These are phyloP conservation scores for Plectosphaerella plurivora DNA, from an alignment of 2,329 filamentous ascomycete genomes.

Conservation along the genomic window DNA sequence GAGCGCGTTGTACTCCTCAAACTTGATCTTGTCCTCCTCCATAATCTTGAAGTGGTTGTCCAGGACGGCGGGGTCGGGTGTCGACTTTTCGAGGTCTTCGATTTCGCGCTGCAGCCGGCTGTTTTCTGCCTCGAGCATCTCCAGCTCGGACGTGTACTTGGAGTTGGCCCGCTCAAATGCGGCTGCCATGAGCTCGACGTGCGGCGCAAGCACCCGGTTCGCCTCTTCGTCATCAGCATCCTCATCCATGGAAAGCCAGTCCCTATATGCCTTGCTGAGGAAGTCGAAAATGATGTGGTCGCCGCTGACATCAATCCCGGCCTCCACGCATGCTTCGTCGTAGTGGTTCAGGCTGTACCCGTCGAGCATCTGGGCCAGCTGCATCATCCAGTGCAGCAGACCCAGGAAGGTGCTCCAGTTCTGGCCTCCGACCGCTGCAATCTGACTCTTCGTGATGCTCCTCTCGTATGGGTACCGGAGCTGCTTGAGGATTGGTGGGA, in stretches of 20 bases:
- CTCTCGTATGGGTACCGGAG: constrained; percentile 92
- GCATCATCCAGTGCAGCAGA: constrained; percentile 98
- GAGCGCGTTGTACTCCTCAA: constrained; percentile 87
- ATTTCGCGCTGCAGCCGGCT: constrained; percentile 78
- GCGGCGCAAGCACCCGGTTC: constrained; percentile 72
- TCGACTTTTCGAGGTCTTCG: constrained; percentile 81
- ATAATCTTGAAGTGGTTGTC: constrained; percentile 90
- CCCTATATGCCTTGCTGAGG: constrained; percentile 81
- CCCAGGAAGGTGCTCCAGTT: constrained; percentile 97
- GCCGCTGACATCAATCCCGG: constrained; percentile 79
- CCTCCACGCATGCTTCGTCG: constrained; percentile 84
- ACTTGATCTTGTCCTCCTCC: constrained; percentile 91
- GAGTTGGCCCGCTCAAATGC: constrained; percentile 84
- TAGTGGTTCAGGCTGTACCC: constrained; percentile 74
- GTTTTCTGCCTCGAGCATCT: constrained; percentile 83
- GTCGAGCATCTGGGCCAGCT: constrained; percentile 90
- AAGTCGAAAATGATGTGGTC: constrained; percentile 96
- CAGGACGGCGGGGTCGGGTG: constrained; percentile 75
- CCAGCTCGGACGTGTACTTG: constrained; percentile 78
- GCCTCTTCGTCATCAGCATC: constrained; percentile 83
- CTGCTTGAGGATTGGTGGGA: constrained; percentile 87
- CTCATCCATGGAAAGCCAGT: constrained; percentile 91
- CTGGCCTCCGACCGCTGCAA: constrained; percentile 89
- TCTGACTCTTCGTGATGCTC: constrained; percentile 93
- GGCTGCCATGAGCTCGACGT: constrained; percentile 80